Conservation (phyloP, 2,329 filamentous ascomycete species). For the Podosphaera fusca region DNA sequence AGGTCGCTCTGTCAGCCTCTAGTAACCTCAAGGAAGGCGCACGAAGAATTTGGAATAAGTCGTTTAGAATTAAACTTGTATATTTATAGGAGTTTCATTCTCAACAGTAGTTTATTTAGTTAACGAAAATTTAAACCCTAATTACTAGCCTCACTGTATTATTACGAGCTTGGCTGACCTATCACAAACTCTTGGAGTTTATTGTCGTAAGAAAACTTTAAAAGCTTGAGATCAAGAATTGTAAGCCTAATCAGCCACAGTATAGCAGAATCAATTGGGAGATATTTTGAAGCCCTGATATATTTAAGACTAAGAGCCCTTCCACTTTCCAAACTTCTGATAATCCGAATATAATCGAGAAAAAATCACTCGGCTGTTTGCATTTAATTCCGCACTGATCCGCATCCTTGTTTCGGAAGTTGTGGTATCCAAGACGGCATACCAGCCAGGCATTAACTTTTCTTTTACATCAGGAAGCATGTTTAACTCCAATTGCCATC, state of each 20-base stretch:
- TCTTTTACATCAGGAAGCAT: conserved; percentile 28
- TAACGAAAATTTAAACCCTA: too few relatives aligned
- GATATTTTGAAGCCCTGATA: background rate
- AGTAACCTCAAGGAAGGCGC: too few relatives aligned
- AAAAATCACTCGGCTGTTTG: conserved; percentile 33
- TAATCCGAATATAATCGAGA: conserved; percentile 34
- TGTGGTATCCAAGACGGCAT: conserved; percentile 35
- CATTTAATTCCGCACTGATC: conserved; percentile 33
- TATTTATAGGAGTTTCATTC: too few relatives aligned
- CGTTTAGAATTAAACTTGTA: too few relatives aligned
- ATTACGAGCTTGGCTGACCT: too few relatives aligned
- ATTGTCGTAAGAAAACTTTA: background rate
- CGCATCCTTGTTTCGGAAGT: conserved; percentile 29
- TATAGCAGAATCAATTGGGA: background rate
- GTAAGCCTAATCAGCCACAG: background rate
- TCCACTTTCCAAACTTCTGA: conserved; percentile 41
- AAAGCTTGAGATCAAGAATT: background rate
- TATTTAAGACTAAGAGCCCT: conserved; percentile 4
- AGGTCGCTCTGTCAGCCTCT: too few relatives aligned
- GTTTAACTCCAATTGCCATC: conserved; percentile 32
- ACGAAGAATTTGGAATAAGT: too few relatives aligned
- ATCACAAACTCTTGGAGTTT: background rate
- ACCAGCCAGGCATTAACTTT: conserved; percentile 32
- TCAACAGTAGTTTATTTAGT: too few relatives aligned
- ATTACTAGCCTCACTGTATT: too few relatives aligned